Evolutionary conservation across 106 monocot genomes (phyloP), one percentile per base, ranked within the genome.

Genomic region (Phalaenopsis aphrodite): DNA sequence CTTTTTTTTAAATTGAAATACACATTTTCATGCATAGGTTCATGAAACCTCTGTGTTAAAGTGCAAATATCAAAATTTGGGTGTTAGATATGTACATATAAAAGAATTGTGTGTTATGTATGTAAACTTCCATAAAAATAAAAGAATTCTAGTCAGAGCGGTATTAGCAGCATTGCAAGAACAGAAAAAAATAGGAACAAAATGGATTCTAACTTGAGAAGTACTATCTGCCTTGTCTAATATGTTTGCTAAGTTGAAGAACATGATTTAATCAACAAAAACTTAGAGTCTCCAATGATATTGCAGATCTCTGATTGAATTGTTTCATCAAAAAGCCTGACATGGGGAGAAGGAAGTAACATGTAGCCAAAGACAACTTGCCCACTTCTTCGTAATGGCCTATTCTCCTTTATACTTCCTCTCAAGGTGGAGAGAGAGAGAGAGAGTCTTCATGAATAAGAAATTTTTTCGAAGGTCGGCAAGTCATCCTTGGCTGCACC

Each of bases 401-500:
- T 79, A 14, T 52, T 23, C 75, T 75, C 7, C 5, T n/a, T 14
- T 71, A 71, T 41, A 71, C 71, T 71, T 38, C 3, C 71, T 71
- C 15, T 41, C 71, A 71, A 71, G 10, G 41, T 38, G 23, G n/a
- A 61, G 58, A 69, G 38, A 69, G 14, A 69, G 36, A 41, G 71
- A 75, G 3, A 46, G 10, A 65, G 21, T 75, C 45, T 6, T 36
- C 1, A 8, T 23, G 15, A 81, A 10, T 15, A 57, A 24, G 18
- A 61, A 78, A 64, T 1, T 7, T 5, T 21, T 38, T 61, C 14
- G 14, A 68, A 55, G 19, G 85, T 85, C 85, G 91, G 89, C 91
- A 92, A 92, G 84, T 92, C 91, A 92, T 92, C 87, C 91, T 92
- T 92, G 91, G 91, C 91, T 92, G 89, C 91, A 89, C 77, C 75